Percentiles rank a stretch among this genome's conserved stretches.
Evolutionary conservation across 1,284 basidiomycete species (phyloP).

Genomic region (Austroboletus niveus): DNA sequence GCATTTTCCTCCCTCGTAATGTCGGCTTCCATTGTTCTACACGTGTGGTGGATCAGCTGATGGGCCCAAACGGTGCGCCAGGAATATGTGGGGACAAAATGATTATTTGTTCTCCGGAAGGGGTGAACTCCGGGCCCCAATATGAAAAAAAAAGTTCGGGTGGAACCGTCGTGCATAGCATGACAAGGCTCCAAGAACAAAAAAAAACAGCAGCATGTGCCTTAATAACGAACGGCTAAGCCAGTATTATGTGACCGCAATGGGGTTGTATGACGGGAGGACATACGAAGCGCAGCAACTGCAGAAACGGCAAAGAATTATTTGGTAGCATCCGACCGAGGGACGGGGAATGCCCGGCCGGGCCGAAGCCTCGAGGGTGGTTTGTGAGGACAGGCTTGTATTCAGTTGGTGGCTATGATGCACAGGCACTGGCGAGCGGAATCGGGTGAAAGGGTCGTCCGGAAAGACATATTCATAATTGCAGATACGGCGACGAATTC

Average conservation of each 20-base stretch:
- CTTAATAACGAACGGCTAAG: slow-evolving; percentile 31
- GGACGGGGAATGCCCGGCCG: not conserved
- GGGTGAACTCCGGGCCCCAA: slow-evolving; percentile 20
- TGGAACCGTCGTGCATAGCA: slow-evolving; percentile 17
- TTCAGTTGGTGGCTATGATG: slow-evolving; percentile 29
- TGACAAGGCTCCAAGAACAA: slow-evolving; percentile 21
- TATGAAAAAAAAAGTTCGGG: slow-evolving; percentile 33
- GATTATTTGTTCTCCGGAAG: slow-evolving; percentile 26
- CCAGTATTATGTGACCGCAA: slow-evolving; percentile 25
- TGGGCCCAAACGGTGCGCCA: slow-evolving; percentile 17
- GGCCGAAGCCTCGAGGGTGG: too few relatives aligned
- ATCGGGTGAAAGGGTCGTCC: slow-evolving; percentile 33
- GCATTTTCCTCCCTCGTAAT: slow-evolving; percentile 22
- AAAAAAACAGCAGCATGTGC: slow-evolving; percentile 29
- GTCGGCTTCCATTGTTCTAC: slow-evolving; percentile 32
- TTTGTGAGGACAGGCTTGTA: slow-evolving; percentile 4
- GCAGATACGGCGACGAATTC: slow-evolving; percentile 34
- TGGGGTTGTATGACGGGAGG: slow-evolving; percentile 21
- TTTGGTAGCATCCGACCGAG: slow-evolving; percentile 17
- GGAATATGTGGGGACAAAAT: slow-evolving; percentile 17
- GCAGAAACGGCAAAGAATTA: slow-evolving; percentile 16
- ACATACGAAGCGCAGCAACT: slow-evolving; percentile 29
- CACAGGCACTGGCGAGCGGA: slow-evolving; percentile 28
- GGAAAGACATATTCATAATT: slow-evolving; percentile 17
- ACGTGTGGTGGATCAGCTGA: slow-evolving; percentile 32